These are phyloP conservation scores for Aspergillus haitiensis DNA, from an alignment of 495 filamentous ascomycete genomes.

Conservation along the genomic window DNA sequence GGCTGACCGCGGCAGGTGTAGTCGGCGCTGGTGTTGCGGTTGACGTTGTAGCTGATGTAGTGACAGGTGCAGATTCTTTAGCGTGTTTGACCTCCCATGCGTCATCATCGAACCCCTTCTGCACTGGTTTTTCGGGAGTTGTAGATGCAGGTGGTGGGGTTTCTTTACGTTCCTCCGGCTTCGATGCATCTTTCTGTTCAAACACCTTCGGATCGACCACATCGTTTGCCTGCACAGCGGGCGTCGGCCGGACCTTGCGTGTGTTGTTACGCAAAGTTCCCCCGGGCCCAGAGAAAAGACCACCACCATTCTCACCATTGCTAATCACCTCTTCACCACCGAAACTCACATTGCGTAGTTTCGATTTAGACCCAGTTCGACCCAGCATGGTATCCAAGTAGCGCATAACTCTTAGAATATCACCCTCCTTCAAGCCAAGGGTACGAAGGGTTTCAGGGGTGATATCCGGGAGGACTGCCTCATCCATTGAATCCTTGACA, in stretches of 20 bases:
- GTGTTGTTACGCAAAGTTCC: slow-evolving; percentile 90
- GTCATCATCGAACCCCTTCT: slow-evolving; percentile 87
- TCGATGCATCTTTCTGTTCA: slow-evolving; percentile 56
- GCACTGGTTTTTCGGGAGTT: slow-evolving; percentile 46
- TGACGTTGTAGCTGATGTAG: slow-evolving; percentile 30
- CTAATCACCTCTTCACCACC: slow-evolving; percentile 55
- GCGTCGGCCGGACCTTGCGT: slow-evolving; percentile 85
- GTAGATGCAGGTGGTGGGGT: slow-evolving; percentile 43
- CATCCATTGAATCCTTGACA: slow-evolving; percentile 88
- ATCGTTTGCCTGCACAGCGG: slow-evolving; percentile 78
- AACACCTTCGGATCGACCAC: slow-evolving; percentile 86
- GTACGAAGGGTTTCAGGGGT: slow-evolving; percentile 77
- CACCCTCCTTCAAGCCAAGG: slow-evolving; percentile 88
- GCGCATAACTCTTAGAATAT: slow-evolving; percentile 93
- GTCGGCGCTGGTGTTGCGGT: slow-evolving; percentile 36
- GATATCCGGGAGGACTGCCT: slow-evolving; percentile 84
- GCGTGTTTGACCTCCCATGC: slow-evolving; percentile 97
- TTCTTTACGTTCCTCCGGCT: slow-evolving; percentile 47
- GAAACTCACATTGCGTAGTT: slow-evolving; percentile 62
- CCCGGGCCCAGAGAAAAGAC: slow-evolving; percentile 88
- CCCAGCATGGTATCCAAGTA: slow-evolving; percentile 78
- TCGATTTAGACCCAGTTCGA: slow-evolving; percentile 59
- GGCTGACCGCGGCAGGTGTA: slow-evolving; percentile 38
- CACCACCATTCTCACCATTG: slow-evolving; percentile 58
- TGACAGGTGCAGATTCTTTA: slow-evolving; percentile 42